These are phyloP conservation scores for Starmerella ratchasimensis DNA, from an alignment of 805 yeast genomes.

Conservation along the genomic window DNA sequence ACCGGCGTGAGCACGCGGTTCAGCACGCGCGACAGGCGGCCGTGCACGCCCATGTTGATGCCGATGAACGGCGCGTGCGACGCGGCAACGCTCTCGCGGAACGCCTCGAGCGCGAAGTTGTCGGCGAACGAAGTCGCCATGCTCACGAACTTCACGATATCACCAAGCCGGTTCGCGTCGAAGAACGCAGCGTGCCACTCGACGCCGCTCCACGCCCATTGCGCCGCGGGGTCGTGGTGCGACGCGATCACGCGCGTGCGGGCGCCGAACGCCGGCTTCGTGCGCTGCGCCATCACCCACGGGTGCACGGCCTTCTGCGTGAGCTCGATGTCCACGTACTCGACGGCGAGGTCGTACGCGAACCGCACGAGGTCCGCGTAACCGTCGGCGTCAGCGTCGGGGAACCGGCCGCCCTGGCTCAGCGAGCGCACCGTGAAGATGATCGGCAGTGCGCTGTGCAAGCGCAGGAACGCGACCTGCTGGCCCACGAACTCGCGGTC, in stretches of 20 bases:
- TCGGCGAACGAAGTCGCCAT: constrained; percentile 51
- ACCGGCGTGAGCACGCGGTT: constrained; percentile 73
- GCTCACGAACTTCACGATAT: constrained; percentile 73
- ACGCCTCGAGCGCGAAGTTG: constrained; percentile 56
- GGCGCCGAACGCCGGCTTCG: constrained; percentile 28
- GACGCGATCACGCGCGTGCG: constrained; percentile 69
- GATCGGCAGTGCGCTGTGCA: constrained; percentile 54
- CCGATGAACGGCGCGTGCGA: constrained; percentile 65
- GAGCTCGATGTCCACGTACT: constrained; percentile 67
- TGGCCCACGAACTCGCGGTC: constrained; percentile 46
- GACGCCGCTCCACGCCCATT: constrained; percentile 46
- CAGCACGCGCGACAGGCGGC: constrained; percentile 66
- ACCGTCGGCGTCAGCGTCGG: constrained; percentile 38
- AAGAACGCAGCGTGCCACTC: constrained; percentile 66
- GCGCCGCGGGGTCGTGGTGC: constrained; percentile 59
- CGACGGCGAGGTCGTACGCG: constrained; percentile 68
- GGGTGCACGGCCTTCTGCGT: constrained; percentile 38
- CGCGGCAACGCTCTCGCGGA: constrained; percentile 33
- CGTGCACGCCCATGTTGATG: constrained; percentile 63
- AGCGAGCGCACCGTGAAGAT: constrained; percentile 66
- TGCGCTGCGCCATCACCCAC: constrained; percentile 36
- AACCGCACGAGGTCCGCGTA: constrained; percentile 40
- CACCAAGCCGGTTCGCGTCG: constrained; percentile 52
- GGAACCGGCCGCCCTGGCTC: constrained; percentile 73
- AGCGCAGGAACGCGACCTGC: constrained; percentile 59